A percentile compares a stretch with the other conserved stretches of the same genome.
phyloP scores from a whole-genome alignment of 2,329 filamentous ascomycete genomes.

The Delphinella strobiligena region DNA sequence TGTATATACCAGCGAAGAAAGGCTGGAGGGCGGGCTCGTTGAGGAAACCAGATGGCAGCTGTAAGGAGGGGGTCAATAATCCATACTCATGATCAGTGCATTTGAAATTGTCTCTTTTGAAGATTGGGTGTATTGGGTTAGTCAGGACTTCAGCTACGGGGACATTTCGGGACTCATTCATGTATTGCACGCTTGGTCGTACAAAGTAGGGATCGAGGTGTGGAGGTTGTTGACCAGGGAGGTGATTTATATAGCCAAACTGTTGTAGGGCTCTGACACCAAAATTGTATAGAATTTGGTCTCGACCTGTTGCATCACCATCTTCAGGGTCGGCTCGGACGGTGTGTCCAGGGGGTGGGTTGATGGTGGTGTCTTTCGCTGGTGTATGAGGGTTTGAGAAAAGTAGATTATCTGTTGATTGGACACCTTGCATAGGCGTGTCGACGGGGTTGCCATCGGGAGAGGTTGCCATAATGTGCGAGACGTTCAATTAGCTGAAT shows the following conservation, averaged over 20 bases:
- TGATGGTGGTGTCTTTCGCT: no score
- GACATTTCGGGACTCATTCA: background rate
- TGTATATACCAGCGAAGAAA: background rate
- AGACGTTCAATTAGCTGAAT: no score
- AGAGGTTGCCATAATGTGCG: no score
- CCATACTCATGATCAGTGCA: background rate
- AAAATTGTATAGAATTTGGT: background rate
- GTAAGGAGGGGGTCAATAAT: background rate
- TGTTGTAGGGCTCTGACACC: background rate
- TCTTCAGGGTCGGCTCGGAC: background rate
- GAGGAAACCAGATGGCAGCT: background rate
- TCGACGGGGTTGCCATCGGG: no score
- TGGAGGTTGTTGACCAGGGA: background rate
- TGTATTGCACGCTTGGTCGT: background rate
- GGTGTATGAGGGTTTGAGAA: no score
- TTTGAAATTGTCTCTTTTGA: background rate
- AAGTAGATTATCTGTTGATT: no score
- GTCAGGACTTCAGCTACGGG: no score
- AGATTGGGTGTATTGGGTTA: background rate
- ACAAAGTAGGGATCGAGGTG: background rate
- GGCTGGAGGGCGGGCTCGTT: background rate
- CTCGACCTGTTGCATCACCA: background rate
- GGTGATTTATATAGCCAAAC: background rate
- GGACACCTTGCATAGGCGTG: no score
- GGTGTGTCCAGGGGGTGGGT: background rate